These are phyloP conservation scores for Trapa incisa DNA, from an alignment of 345 rosid species.

Conservation along the genomic window DNA sequence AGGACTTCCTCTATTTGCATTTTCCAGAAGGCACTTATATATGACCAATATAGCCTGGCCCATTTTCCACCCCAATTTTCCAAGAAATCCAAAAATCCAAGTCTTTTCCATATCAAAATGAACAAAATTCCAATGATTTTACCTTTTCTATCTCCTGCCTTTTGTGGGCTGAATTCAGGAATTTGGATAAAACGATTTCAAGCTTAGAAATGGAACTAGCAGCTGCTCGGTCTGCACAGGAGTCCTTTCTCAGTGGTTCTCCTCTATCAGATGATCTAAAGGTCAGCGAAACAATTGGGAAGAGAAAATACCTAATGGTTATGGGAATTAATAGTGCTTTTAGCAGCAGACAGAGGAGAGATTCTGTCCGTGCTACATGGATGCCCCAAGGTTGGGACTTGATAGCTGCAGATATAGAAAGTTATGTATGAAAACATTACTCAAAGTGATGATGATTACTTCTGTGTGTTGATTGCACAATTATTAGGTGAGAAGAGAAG, in stretches of 20 bases:
- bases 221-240: constrained; percentile 78
- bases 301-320: constrained; percentile 75
- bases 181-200: constrained; percentile 68
- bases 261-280: constrained; percentile 55
- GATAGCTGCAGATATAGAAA: neutral
- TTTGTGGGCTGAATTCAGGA: constrained; percentile 22
- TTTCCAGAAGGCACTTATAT: no score
- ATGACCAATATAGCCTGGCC: no score
- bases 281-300: constrained; percentile 30
- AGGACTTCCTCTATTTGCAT: no score
- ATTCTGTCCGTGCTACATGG: constrained; percentile 93
- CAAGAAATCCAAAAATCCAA: no score
- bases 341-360: constrained; percentile 90
- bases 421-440: neutral
- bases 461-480: neutral
- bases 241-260: constrained; percentile 66
- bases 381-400: constrained; percentile 75
- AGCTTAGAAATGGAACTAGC: constrained; percentile 74
- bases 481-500: constrained; percentile 63
- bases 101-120: neutral
- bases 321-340: constrained; percentile 88
- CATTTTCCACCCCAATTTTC: no score
- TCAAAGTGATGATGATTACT: neutral
- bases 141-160: neutral
- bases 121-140: neutral